Percentiles rank a stretch among this genome's conserved stretches.
Conservation (phyloP, 202 grass and related monocot species). For the Musa balbisiana region DNA sequence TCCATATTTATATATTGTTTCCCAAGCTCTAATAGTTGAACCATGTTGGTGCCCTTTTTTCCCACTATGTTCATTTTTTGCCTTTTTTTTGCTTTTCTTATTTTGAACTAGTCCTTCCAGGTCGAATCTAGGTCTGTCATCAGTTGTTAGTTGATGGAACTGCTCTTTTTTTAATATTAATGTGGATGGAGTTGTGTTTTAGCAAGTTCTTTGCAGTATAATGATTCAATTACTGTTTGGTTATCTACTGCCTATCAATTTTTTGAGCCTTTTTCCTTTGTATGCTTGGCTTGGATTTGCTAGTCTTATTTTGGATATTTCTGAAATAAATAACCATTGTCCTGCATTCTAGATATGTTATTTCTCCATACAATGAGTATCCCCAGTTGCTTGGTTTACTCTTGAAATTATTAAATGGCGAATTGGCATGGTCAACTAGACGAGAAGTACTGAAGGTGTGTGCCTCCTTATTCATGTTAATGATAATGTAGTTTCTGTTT, state of each 20-base stretch:
- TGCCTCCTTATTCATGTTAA: conserved; percentile 22
- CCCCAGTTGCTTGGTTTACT: conserved; percentile 88
- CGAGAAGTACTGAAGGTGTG: conserved; percentile 90
- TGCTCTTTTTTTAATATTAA: too few species aligned
- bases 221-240: neutral
- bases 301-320: conserved; percentile 14
- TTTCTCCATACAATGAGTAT: conserved; percentile 91
- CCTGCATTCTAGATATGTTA: conserved; percentile 63
- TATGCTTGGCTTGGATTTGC: neutral
- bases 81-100: too few species aligned
- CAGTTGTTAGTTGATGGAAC: too few species aligned
- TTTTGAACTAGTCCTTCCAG: too few species aligned
- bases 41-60: too few species aligned
- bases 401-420: conserved; percentile 92
- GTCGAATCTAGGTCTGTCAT: too few species aligned
- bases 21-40: too few species aligned
- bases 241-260: neutral
- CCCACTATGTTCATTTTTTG: too few species aligned
- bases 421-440: conserved; percentile 96
- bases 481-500: conserved; percentile 1
- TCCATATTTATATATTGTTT: too few species aligned
- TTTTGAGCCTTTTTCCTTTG: conserved; percentile 7
- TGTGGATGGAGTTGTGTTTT: neutral
- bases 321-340: conserved; percentile 19
- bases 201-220: neutral